These are phyloP conservation scores for Botrytis elliptica DNA, from an alignment of 2,329 filamentous ascomycete species.

Conservation along the genomic window DNA sequence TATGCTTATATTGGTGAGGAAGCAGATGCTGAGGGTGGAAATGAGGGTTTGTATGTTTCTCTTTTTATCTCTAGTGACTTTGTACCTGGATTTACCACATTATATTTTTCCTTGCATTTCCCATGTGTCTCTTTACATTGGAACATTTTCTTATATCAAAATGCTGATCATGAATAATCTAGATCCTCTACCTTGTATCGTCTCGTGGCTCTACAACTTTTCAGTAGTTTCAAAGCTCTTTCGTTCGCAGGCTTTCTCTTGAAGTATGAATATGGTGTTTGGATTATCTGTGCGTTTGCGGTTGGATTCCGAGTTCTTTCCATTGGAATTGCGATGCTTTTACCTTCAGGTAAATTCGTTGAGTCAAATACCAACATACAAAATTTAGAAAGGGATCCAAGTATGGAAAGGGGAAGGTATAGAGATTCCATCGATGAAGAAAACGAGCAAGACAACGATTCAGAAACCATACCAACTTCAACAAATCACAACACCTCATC, in stretches of 20 bases:
- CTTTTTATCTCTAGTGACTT: not conserved
- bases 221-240: not conserved
- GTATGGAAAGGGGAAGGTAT: not conserved
- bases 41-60: not conserved
- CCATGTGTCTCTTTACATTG: not conserved
- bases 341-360: not conserved
- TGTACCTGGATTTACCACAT: not conserved
- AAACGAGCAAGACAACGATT: not conserved
- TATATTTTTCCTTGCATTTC: not conserved
- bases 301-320: not conserved
- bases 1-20: not conserved
- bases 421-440: not conserved
- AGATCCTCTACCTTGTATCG: not conserved
- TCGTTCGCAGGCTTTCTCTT: not conserved
- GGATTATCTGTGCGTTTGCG: not conserved
- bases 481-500: not conserved
- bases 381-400: not conserved
- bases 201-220: not conserved
- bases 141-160: not conserved
- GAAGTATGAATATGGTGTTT: not conserved
- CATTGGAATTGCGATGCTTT: not conserved
- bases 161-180: not conserved
- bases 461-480: not conserved
- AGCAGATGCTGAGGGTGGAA: not conserved
- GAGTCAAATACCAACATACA: not conserved